These are phyloP conservation scores for Malassezia brasiliensis DNA, from an alignment of 1,284 basidiomycete genomes.

Conservation along the genomic window DNA sequence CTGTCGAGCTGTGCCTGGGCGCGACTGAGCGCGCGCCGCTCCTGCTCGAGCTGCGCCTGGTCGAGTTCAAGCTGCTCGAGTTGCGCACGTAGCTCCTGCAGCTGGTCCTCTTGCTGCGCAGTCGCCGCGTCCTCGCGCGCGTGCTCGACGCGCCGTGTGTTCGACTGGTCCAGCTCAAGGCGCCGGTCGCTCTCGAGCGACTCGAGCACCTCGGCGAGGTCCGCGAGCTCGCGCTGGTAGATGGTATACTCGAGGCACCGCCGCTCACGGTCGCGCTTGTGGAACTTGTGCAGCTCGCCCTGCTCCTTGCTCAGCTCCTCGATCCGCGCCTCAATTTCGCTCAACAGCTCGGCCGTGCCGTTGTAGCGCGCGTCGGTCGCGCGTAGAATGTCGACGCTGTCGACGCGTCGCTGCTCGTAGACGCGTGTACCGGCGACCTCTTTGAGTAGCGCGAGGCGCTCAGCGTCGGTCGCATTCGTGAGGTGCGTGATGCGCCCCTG, in stretches of 20 bases:
- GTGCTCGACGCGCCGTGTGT: constrained; percentile 68
- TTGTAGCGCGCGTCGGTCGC: constrained; percentile 88
- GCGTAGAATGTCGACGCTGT: constrained; percentile 88
- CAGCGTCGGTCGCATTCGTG: constrained; percentile 93
- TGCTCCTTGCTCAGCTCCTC: constrained; percentile 92
- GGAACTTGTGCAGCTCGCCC: constrained; percentile 90
- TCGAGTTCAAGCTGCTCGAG: constrained; percentile 62
- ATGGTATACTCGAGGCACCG: constrained; percentile 90
- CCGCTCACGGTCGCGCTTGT: constrained; percentile 86
- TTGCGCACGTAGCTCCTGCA: constrained; percentile 62
- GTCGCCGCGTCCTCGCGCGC: constrained; percentile 72
- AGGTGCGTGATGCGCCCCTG: constrained; percentile 95
- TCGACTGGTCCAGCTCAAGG: constrained; percentile 67
- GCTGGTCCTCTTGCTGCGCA: constrained; percentile 58
- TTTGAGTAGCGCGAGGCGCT: constrained; percentile 83
- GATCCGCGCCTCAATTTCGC: constrained; percentile 81
- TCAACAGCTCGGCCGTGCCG: constrained; percentile 81
- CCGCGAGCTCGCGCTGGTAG: constrained; percentile 79
- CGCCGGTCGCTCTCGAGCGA: constrained; percentile 61
- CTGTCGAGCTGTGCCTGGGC: constrained; percentile 66
- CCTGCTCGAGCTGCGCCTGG: constrained; percentile 63
- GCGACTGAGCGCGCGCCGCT: constrained; percentile 52
- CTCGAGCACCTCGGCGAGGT: constrained; percentile 72
- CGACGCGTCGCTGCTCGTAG: constrained; percentile 84
- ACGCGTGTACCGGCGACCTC: constrained; percentile 98